Percentiles rank a stretch among this genome's conserved stretches.
Conservation (phyloP, 768 basidiomycete genomes). For the Neoboletus brunneissimus region DNA sequence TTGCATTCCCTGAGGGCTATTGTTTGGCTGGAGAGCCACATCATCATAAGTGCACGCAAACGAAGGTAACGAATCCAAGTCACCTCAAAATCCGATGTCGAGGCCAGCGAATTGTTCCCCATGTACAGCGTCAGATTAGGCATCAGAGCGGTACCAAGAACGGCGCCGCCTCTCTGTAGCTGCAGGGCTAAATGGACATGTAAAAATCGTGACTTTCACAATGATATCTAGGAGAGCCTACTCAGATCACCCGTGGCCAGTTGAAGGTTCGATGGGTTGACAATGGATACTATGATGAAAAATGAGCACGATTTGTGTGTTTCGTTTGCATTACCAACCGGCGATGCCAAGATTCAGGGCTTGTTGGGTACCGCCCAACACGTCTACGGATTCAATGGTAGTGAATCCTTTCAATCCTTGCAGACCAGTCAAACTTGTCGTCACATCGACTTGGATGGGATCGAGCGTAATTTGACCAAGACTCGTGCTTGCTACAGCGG, state of each 20-base stretch:
- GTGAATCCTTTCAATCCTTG: slow-evolving; percentile 57
- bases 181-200: slow-evolving; percentile 45
- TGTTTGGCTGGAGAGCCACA: slow-evolving; percentile 48
- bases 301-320: not conserved
- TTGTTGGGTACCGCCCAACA: slow-evolving; percentile 58
- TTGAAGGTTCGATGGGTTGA: slow-evolving; percentile 67
- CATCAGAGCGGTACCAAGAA: slow-evolving; percentile 59
- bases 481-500: slow-evolving; percentile 56
- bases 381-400: slow-evolving; percentile 58
- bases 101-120: slow-evolving; percentile 57
- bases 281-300: slow-evolving; percentile 47
- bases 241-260: slow-evolving; percentile 61
- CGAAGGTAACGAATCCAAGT: not conserved
- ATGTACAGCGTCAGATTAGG: slow-evolving; percentile 56
- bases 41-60: slow-evolving; percentile 3
- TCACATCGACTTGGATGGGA: slow-evolving; percentile 69
- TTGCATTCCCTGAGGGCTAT: slow-evolving; percentile 53
- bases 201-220: not conserved
- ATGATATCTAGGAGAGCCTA: slow-evolving; percentile 31
- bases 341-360: slow-evolving; percentile 59
- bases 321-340: slow-evolving; percentile 35
- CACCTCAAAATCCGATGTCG: slow-evolving; percentile 52
- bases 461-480: slow-evolving; percentile 68
- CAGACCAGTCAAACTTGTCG: slow-evolving; percentile 57
- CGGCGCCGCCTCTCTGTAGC: slow-evolving; percentile 47